Evolutionary conservation across 495 filamentous ascomycete species (phyloP).

Genomic region (Halenospora varia): DNA sequence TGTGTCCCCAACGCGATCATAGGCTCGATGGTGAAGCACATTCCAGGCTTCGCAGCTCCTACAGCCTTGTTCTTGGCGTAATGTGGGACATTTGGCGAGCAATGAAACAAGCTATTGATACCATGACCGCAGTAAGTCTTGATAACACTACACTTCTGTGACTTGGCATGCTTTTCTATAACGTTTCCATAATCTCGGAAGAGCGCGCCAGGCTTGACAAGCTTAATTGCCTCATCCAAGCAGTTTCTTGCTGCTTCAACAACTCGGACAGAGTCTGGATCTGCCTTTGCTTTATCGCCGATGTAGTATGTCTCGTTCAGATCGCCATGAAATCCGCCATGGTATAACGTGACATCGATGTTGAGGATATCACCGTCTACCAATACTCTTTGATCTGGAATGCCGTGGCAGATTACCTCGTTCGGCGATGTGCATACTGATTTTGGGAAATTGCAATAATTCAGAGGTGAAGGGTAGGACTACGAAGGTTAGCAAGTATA

Average conservation of each 20-base stretch:
- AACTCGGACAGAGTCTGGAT: constrained; percentile 78
- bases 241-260: constrained; percentile 80
- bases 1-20: constrained; percentile 85
- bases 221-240: constrained; percentile 74
- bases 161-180: constrained; percentile 84
- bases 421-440: constrained; percentile 95
- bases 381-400: constrained; percentile 74
- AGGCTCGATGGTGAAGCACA: constrained; percentile 93
- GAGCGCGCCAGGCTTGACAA: constrained; percentile 81
- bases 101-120: constrained; percentile 82
- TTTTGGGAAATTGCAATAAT: constrained; percentile 96
- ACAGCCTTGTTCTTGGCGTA: constrained; percentile 91
- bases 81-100: constrained; percentile 79
- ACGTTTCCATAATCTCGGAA: constrained; percentile 80
- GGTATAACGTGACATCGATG: constrained; percentile 84
- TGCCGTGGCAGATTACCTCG: constrained; percentile 95
- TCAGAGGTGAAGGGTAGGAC: constrained; percentile 95
- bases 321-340: constrained; percentile 83
- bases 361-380: constrained; percentile 87
- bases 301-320: constrained; percentile 93
- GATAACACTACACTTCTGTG: constrained; percentile 72
- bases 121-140: constrained; percentile 89
- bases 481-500: constrained; percentile 34
- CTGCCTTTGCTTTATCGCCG: constrained; percentile 67
- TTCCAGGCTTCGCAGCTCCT: constrained; percentile 77